Evolutionary conservation across 2,329 filamentous ascomycete genomes (phyloP), one percentile per base, ranked within the genome.

Genomic region (Akanthomyces dipterigenus): DNA sequence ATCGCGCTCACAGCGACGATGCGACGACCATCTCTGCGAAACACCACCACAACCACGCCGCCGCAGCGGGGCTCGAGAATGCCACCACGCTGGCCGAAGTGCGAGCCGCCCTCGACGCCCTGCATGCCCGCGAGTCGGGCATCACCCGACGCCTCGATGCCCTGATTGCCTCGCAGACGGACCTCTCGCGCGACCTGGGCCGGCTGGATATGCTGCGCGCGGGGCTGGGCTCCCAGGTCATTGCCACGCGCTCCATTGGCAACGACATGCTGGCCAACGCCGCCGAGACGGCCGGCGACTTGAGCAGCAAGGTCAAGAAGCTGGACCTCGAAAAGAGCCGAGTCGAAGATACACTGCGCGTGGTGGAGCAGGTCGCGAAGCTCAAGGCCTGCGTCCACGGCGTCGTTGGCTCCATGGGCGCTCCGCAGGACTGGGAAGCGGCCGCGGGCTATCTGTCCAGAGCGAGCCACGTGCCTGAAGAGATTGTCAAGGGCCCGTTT

Each of bases 371-470:
- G 77, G 93, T 99, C 16, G 90, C 91, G 5, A 95, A 99, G 80
- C 87, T 99, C 66, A 98, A 98, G 77, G 90, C 95, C 9, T 99
- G 95, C 72, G 91, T 98, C 40, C 86, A 97, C 63, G 95, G 95
- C 48, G 93, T 98, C 12, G 88, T 93, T 28, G 95, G 93, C 20
- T 96, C 90, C 63, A 99, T 99, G 95, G 95, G 93, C 38, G 93
- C 93, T 5, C 91, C 95, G 46, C 95, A 99, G 75, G 95, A 99
- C 77, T 99, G 95, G 95, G 95, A 99, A 75, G 95, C 91, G 3
- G 95, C 95, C 3, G 95, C 95, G 2, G 89, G 84, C 51, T 98
- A 98, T 73, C 82, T 99, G 62, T 86, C 89, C 65, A 85, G 93
- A 49, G 93, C 95, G 7, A 87, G 87, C 63, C 87, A 89, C 66